Evolutionary conservation across 352 stramenopile species (phyloP), one percentile per base, ranked within the genome.

Genomic region (Pythium scleroteichum): DNA sequence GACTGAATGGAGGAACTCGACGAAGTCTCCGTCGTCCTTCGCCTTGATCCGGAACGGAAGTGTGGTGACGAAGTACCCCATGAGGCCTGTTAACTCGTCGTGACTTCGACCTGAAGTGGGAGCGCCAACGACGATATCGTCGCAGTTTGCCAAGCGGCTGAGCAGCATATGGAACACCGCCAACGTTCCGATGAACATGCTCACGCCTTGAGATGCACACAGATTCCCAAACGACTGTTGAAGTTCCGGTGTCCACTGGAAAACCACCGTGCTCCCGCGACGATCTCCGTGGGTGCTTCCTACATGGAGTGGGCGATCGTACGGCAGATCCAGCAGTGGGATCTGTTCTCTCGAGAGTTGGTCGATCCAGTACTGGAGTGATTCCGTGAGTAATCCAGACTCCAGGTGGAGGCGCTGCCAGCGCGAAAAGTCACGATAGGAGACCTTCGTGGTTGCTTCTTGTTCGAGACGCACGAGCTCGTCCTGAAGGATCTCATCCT

Each of bases 61-160:
- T 8, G 76, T 85, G 32, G 82, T 85, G 9, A 88, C 74, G 35
- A 86, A 88, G 35, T 83, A 86, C 4, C 76, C 78, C 64, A 88
- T 75, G 20, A 85, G 19, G 9, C 66, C 51, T 19, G 69, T 24
- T 0, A 85, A 44, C 1, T 66, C 61, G 17, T 73, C 41, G 45
- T 57, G 49, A 33, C 42, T 69, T 7, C 78, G 75, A 4, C 67
- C 69, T 1, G 76, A 76, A 2, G 66, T 68, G 4, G 78, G 78
- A 0, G 65, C 64, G 0, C 78, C 78, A 29, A 88, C 79, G 4
- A 83, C 63, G 19, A 85, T 71, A 48, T 82, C 78, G 20, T 76
- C 71, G 20, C 66, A 68, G 7, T 66, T 47, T 0, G 73, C 64
- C 6, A 88, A 52, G 0, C 72, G 73, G 32, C 71, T 70, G 38